Evolutionary conservation across 768 basidiomycete genomes (phyloP), one percentile per base, ranked within the genome.

Genomic region (Suillus plorans): DNA sequence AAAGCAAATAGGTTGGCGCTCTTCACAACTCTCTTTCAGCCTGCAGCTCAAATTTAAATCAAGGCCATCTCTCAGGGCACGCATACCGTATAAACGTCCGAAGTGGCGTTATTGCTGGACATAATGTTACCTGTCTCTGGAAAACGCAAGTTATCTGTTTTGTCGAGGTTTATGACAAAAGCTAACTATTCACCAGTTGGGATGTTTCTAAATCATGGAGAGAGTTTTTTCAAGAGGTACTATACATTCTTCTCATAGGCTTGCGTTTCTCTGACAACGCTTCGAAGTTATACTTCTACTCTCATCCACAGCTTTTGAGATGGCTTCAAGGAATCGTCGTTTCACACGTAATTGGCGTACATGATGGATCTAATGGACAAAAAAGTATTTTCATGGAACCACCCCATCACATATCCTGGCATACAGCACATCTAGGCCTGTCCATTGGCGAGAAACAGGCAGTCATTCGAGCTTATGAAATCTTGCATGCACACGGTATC

Each of bases 321-420:
- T 65, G 59, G n/a, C 68, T 73, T 6, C 72, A 73, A 56, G 73
- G 72, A n/a, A 41, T 39, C 45, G 42, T 60, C 53, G 67, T 73
- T 34, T 63, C 72, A 4, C 58, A 37, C 36, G 57, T 73, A 22
- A 66, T 70, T 34, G 64, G 67, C 31, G 61, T 70, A 14, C 62
- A 57, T 55, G n/a, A 55, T 55, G 62, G 45, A 25, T 36, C 47
- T 13, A 60, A 31, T 42, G 70, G 72, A 31, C 22, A 55, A 37
- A n/a, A 69, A 36, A 52, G 42, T 42, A 61, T 69, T 22, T 63
- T 55, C n/a, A 71, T 71, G 66, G 70, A 71, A 44, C 28, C 64
- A 1, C 72, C 72, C 20, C 72, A 73, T 62, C 55, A 41, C 37
- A 60, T 25, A 37, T 55, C 62, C 22, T 73, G 72, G 72, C 53